Conservation (phyloP, 805 yeast species). For the Grigorovia humatica region DNA sequence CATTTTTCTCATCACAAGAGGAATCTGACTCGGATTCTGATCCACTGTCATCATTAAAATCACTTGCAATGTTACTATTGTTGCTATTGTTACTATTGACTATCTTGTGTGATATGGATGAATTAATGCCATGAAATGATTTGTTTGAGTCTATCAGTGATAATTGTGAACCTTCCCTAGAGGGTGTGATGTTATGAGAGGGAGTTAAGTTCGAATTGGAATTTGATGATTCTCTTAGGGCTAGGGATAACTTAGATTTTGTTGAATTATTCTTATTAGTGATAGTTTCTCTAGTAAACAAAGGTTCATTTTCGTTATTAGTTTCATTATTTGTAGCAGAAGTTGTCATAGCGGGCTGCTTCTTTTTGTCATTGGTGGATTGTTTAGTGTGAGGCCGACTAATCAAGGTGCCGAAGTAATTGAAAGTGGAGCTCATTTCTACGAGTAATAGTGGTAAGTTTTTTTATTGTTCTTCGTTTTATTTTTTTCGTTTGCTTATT, state of each 20-base stretch:
- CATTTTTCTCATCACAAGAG: slow-evolving; percentile 42
- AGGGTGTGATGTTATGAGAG: background rate
- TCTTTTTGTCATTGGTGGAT: background rate
- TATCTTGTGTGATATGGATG: background rate
- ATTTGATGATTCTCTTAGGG: slow-evolving; percentile 1
- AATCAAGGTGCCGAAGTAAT: slow-evolving; percentile 3
- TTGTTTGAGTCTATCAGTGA: background rate
- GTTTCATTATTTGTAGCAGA: background rate
- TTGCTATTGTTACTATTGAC: background rate
- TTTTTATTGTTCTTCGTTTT: no score
- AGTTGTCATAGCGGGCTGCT: background rate
- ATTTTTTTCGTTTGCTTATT: no score
- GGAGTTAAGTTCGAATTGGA: background rate
- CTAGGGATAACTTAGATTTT: slow-evolving; percentile 3
- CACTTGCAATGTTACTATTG: background rate
- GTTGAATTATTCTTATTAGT: slow-evolving; percentile 1
- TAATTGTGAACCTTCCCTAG: background rate
- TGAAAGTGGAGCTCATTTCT: slow-evolving; percentile 1
- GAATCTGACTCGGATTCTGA: slow-evolving; percentile 16
- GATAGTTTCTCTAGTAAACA: slow-evolving; percentile 1
- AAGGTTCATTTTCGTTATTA: background rate
- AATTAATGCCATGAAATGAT: background rate
- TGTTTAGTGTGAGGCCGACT: background rate
- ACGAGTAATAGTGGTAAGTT: no score
- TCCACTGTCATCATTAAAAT: background rate